These are phyloP conservation scores for Leishmania mexicana DNA, from an alignment of 208 protist species.

Conservation along the genomic window DNA sequence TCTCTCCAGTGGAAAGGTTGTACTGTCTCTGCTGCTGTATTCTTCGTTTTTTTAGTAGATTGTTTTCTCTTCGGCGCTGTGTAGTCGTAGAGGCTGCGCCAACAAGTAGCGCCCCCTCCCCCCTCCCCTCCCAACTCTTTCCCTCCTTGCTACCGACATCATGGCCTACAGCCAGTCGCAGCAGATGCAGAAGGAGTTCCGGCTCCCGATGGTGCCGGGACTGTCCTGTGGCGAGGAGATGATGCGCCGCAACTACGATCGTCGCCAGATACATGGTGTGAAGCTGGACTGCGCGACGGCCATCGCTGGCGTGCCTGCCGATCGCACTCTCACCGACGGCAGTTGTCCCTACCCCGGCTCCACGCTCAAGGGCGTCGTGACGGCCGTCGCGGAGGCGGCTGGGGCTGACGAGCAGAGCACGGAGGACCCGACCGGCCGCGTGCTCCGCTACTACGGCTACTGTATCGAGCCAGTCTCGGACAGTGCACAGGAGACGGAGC, in stretches of 20 bases:
- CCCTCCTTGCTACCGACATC: neutral
- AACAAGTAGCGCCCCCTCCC: neutral
- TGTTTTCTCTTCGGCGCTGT: neutral
- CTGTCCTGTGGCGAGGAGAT: slow-evolving; percentile 90
- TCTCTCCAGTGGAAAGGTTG: no score
- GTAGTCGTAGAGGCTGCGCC: neutral
- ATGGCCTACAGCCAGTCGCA: slow-evolving; percentile 82
- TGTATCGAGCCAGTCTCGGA: slow-evolving; percentile 96
- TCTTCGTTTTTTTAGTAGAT: neutral
- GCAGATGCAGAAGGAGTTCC: slow-evolving; percentile 89
- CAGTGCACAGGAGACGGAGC: slow-evolving; percentile 87
- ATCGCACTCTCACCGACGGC: slow-evolving; percentile 39
- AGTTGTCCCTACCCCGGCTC: slow-evolving; percentile 3
- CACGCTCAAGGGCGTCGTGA: slow-evolving; percentile 32
- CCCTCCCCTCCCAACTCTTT: neutral
- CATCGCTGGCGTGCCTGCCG: slow-evolving; percentile 60
- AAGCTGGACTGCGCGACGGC: slow-evolving; percentile 45
- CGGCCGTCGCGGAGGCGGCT: slow-evolving; percentile 3
- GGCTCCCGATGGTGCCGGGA: slow-evolving; percentile 90
- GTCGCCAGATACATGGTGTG: slow-evolving; percentile 60
- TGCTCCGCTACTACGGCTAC: slow-evolving; percentile 96
- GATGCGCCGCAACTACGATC: slow-evolving; percentile 90
- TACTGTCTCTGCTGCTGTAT: neutral
- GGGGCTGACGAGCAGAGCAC: neutral
- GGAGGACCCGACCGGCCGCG: slow-evolving; percentile 66